These are phyloP conservation scores for Paramecium pentaurelia DNA, from an alignment of 73 alveolate genomes.

Conservation along the genomic window DNA sequence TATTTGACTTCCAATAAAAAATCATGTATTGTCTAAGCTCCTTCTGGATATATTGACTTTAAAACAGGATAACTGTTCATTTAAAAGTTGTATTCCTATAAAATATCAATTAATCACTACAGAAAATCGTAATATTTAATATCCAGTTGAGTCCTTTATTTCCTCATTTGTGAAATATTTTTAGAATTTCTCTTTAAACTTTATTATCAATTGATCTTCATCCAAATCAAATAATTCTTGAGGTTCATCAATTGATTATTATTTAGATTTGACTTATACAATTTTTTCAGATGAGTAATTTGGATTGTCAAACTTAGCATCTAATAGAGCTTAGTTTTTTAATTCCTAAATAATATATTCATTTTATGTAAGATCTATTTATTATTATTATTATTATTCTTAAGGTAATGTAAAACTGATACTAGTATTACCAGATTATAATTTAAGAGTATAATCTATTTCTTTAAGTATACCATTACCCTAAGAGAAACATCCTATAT, in stretches of 20 bases:
- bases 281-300: background rate
- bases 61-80: conserved; percentile 16
- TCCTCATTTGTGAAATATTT: background rate
- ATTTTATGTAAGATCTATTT: background rate
- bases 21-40: background rate
- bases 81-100: background rate
- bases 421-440: conserved; percentile 6
- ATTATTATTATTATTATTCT: background rate
- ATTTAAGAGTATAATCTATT: background rate
- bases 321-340: background rate
- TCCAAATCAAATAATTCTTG: background rate
- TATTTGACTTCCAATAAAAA: background rate
- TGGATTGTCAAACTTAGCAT: background rate
- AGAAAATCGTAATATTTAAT: background rate
- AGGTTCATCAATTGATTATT: background rate
- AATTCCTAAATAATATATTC: background rate
- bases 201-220: background rate
- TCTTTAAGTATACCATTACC: conserved; percentile 34
- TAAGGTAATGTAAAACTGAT: background rate
- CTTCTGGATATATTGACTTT: background rate
- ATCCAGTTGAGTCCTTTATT: background rate
- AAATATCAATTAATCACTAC: background rate
- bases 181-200: background rate
- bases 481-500: background rate
- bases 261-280: background rate